These are phyloP conservation scores for Taphrina confusa DNA, from an alignment of 1,139 yeast genomes.

Conservation along the genomic window DNA sequence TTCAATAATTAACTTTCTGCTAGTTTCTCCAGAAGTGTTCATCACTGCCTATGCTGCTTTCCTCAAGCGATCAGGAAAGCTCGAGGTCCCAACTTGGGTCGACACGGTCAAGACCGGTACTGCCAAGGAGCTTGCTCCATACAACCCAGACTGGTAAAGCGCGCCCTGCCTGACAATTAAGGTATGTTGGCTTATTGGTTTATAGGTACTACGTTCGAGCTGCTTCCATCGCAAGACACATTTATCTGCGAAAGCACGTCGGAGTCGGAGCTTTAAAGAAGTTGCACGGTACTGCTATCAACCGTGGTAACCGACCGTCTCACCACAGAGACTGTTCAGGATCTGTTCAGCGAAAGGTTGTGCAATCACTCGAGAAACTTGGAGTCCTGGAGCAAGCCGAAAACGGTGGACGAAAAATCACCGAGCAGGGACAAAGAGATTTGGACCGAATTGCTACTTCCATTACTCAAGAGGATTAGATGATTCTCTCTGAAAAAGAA, in stretches of 20 bases:
- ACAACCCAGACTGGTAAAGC: constrained; percentile 72
- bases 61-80: constrained; percentile 89
- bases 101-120: constrained; percentile 99
- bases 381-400: constrained; percentile 96
- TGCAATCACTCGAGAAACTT: constrained; percentile 97
- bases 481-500: no score
- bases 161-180: constrained; percentile 25
- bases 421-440: constrained; percentile 99
- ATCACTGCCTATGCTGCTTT: constrained; percentile 99
- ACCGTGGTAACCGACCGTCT: constrained; percentile 99
- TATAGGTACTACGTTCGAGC: constrained; percentile 60
- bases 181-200: constrained; percentile 24
- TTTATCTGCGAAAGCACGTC: constrained; percentile 98
- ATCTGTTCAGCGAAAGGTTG: constrained; percentile 96
- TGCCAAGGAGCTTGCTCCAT: constrained; percentile 99
- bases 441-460: constrained; percentile 99
- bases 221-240: constrained; percentile 99
- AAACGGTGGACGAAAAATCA: constrained; percentile 99
- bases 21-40: constrained; percentile 50
- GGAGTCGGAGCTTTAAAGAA: constrained; percentile 99
- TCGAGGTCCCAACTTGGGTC: constrained; percentile 99
- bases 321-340: constrained; percentile 99
- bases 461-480: constrained; percentile 76
- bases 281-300: constrained; percentile 98
- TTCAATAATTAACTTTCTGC: not conserved